phyloP scores from a whole-genome alignment of 495 filamentous ascomycete species.

The Xylaria sp. region DNA sequence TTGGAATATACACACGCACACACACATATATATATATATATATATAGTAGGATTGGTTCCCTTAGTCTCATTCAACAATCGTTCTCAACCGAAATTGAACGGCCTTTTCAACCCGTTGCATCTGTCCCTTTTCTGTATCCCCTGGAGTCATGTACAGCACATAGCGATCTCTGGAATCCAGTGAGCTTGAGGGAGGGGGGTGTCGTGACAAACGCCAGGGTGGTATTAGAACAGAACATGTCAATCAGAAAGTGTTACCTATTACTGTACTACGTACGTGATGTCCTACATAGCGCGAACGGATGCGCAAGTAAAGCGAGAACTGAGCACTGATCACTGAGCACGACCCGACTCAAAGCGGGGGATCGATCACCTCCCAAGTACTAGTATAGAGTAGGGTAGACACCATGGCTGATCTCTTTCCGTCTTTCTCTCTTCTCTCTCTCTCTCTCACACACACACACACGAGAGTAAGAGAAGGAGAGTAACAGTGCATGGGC shows the following conservation, averaged over 20 bases:
- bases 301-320: background rate
- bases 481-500: too few relatives aligned
- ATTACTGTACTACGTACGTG: too few relatives aligned
- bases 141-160: background rate
- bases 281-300: background rate
- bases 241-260: background rate
- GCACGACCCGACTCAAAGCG: background rate
- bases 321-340: background rate
- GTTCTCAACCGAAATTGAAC: background rate
- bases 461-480: too few relatives aligned
- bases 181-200: background rate
- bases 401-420: background rate
- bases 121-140: background rate
- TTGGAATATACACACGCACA: background rate
- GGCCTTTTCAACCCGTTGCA: background rate
- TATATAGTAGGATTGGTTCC: background rate
- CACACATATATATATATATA: too few relatives aligned
- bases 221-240: background rate
- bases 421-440: too few relatives aligned
- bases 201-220: background rate
- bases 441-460: too few relatives aligned
- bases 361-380: background rate
- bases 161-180: background rate
- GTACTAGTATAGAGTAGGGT: background rate
- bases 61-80: background rate